Percentiles rank a stretch among this genome's conserved stretches.
Evolutionary conservation across 2,329 filamentous ascomycete species (phyloP).

Genomic region (Aspergillus sergii): DNA sequence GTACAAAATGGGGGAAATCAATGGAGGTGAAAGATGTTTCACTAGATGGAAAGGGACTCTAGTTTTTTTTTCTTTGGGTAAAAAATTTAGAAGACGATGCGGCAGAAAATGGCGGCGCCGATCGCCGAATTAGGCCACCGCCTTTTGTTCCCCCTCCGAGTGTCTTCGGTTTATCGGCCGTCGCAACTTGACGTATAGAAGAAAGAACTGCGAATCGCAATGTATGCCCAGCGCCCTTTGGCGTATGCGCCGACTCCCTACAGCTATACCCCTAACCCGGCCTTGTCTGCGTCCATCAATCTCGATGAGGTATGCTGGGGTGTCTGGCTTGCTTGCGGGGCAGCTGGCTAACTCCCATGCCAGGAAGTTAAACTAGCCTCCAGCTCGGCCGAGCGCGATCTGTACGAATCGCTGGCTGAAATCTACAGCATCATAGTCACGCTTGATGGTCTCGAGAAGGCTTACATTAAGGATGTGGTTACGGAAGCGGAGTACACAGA

Average conservation of each 20-base stretch:
- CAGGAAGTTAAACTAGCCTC: conserved; percentile 92
- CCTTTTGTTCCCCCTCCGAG: conserved; percentile 23
- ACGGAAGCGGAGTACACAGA: conserved; percentile 92
- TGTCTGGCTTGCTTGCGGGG: conserved; percentile 9
- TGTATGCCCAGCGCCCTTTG: conserved; percentile 59
- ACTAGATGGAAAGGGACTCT: background rate
- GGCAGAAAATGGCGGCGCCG: conserved; percentile 33
- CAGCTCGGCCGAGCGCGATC: conserved; percentile 83
- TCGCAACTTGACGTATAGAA: conserved; percentile 1
- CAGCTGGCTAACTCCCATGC: conserved; percentile 24
- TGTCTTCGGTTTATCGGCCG: background rate
- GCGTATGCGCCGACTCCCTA: conserved; percentile 88
- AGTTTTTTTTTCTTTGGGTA: conserved; percentile 8
- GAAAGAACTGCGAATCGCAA: conserved; percentile 17
- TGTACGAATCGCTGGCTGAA: conserved; percentile 94
- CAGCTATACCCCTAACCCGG: conserved; percentile 84
- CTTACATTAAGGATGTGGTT: conserved; percentile 93
- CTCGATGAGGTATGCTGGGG: conserved; percentile 73
- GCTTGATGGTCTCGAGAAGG: conserved; percentile 91
- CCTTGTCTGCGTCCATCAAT: conserved; percentile 85
- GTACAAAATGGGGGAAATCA: conserved; percentile 11
- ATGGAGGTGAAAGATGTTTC: conserved; percentile 7
- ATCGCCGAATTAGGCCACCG: conserved; percentile 27
- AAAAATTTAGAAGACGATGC: conserved; percentile 33
- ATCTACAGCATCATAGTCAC: conserved; percentile 98